Evolutionary conservation across 2,329 filamentous ascomycete genomes (phyloP).

Genomic region (Hypoxylon sp.): DNA sequence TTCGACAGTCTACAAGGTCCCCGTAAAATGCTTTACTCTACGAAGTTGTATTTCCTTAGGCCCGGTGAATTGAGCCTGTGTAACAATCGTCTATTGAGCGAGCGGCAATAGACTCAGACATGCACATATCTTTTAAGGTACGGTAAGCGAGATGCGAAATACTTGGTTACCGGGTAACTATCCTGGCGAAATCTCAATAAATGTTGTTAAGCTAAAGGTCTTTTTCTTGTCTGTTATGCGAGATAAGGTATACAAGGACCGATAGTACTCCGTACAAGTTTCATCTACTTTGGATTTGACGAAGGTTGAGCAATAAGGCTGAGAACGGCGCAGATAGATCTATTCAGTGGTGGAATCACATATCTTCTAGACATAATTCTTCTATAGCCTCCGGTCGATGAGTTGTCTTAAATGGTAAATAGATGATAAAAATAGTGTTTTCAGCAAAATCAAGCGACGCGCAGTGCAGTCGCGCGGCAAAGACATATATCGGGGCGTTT

Average conservation of each 20-base stretch:
- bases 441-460: slow-evolving; percentile 11
- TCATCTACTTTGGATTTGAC: too few relatives aligned
- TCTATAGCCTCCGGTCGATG: not conserved
- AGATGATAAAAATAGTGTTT: slow-evolving; percentile 25
- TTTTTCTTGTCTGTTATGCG: too few relatives aligned
- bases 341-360: not conserved
- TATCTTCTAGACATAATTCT: not conserved
- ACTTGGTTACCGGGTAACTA: too few relatives aligned
- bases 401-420: not conserved
- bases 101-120: too few relatives aligned
- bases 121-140: too few relatives aligned
- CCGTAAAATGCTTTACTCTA: not conserved
- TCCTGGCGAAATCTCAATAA: too few relatives aligned
- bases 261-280: too few relatives aligned
- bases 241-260: too few relatives aligned
- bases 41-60: not conserved
- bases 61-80: not conserved
- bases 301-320: too few relatives aligned
- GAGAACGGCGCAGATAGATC: not conserved
- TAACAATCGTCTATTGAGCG: not conserved
- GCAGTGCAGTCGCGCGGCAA: slow-evolving; percentile 38
- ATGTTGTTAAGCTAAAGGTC: too few relatives aligned
- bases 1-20: not conserved
- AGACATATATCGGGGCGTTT: slow-evolving; percentile 25
- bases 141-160: too few relatives aligned